phyloP scores from a whole-genome alignment of 768 basidiomycete genomes.

The Hygrocybe coccinea region DNA sequence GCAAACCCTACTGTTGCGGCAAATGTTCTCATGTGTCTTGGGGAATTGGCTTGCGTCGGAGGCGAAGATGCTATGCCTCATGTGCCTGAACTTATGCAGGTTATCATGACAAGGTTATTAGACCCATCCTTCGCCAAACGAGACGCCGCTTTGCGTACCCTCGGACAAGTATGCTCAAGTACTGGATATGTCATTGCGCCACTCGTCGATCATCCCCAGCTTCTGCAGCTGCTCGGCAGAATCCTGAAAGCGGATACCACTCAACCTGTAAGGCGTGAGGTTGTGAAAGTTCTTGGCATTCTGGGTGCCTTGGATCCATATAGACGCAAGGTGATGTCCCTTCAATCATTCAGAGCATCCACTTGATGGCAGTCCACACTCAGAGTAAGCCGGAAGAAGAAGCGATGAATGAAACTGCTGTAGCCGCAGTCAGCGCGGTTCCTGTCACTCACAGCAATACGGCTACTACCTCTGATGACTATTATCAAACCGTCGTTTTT shows the following conservation, averaged over 20 bases:
- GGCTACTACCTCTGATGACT: constrained; percentile 79
- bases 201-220: constrained; percentile 83
- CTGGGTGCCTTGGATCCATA: constrained; percentile 96
- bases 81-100: constrained; percentile 82
- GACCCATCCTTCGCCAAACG: constrained; percentile 86
- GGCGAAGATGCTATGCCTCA: constrained; percentile 86
- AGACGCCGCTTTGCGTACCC: constrained; percentile 88
- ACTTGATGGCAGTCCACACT: neutral
- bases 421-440: constrained; percentile 63
- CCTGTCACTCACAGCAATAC: constrained; percentile 54
- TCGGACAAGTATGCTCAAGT: constrained; percentile 93
- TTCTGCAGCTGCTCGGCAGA: constrained; percentile 78
- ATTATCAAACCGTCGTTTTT: constrained; percentile 95
- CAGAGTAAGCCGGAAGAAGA: constrained; percentile 65
- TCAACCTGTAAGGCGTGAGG: constrained; percentile 71
- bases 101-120: constrained; percentile 84
- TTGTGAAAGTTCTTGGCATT: constrained; percentile 92
- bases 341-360: neutral
- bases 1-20: constrained; percentile 83
- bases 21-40: constrained; percentile 89
- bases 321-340: constrained; percentile 66
- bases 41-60: constrained; percentile 87
- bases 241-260: constrained; percentile 80
- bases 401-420: constrained; percentile 50
- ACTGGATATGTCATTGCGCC: constrained; percentile 93